phyloP scores from a whole-genome alignment of 345 rosid species.

The Viola odorata region DNA sequence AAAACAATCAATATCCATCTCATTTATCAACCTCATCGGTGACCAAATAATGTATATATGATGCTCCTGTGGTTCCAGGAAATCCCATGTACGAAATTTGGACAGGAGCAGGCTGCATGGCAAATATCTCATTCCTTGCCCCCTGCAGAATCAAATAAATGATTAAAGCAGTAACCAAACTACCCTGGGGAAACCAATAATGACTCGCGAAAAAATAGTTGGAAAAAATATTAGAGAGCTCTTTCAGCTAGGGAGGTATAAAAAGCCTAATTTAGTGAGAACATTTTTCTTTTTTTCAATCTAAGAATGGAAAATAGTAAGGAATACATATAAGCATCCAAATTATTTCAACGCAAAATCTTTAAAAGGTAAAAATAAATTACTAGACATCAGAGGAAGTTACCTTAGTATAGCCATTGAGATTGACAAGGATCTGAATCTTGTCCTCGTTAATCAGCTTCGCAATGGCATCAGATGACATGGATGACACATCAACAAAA shows the following conservation, averaged over 20 bases:
- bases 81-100: slow-evolving; percentile 99
- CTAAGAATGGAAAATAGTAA: no score
- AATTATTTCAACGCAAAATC: background rate
- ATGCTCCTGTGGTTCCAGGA: slow-evolving; percentile 97
- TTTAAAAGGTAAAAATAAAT: background rate
- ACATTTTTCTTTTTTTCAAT: no score
- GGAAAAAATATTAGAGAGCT: no score
- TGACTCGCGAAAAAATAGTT: background rate
- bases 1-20: background rate
- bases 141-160: slow-evolving; percentile 47
- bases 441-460: slow-evolving; percentile 78
- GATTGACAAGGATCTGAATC: slow-evolving; percentile 82
- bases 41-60: slow-evolving; percentile 90
- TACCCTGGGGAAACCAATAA: background rate
- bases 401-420: slow-evolving; percentile 97
- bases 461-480: slow-evolving; percentile 85
- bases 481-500: slow-evolving; percentile 82
- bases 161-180: background rate
- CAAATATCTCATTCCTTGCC: slow-evolving; percentile 95
- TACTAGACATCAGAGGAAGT: background rate
- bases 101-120: slow-evolving; percentile 97
- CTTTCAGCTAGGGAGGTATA: no score
- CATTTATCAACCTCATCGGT: slow-evolving; percentile 73
- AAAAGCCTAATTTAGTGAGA: no score
- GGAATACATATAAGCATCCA: no score